These are phyloP conservation scores for Triticum turgidum DNA, from an alignment of 176 grass and related monocot species.

Conservation along the genomic window DNA sequence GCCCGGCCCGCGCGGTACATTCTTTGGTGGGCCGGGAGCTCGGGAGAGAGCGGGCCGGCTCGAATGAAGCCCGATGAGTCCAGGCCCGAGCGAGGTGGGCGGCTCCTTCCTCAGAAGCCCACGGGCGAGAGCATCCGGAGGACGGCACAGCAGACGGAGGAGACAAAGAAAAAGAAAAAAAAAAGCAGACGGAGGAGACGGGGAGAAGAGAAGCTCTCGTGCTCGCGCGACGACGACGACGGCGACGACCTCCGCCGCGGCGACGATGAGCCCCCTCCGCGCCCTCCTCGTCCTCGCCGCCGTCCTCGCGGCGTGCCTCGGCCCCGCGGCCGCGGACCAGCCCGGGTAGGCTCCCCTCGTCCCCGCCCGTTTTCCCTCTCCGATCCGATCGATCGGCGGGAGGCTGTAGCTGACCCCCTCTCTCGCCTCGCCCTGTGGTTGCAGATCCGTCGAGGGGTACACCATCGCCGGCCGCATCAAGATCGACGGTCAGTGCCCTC, in stretches of 20 bases:
- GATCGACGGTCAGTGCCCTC: constrained; percentile 55
- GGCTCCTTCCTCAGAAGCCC: background rate
- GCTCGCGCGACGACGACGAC: constrained; percentile 19
- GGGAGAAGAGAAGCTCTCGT: background rate
- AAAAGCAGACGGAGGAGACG: too few species aligned
- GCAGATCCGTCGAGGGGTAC: constrained; percentile 69
- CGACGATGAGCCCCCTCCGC: constrained; percentile 23
- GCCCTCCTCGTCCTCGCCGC: background rate
- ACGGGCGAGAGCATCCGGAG: too few species aligned
- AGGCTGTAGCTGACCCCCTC: background rate
- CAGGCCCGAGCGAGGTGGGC: background rate
- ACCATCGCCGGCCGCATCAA: constrained; percentile 80
- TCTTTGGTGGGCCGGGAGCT: background rate
- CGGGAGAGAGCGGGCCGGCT: background rate
- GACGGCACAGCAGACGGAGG: too few species aligned
- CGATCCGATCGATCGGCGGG: constrained; percentile 21
- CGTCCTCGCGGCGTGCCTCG: constrained; percentile 14
- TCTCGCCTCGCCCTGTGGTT: background rate
- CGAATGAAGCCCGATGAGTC: background rate
- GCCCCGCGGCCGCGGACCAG: constrained; percentile 13
- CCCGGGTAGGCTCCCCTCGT: constrained; percentile 19
- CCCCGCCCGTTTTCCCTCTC: background rate
- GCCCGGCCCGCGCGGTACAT: background rate
- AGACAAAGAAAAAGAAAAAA: too few species aligned
- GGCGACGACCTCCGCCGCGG: constrained; percentile 1